Base-by-base conservation (phyloP, 352 stramenopile species). In the Pythium guiyangense region DNA sequence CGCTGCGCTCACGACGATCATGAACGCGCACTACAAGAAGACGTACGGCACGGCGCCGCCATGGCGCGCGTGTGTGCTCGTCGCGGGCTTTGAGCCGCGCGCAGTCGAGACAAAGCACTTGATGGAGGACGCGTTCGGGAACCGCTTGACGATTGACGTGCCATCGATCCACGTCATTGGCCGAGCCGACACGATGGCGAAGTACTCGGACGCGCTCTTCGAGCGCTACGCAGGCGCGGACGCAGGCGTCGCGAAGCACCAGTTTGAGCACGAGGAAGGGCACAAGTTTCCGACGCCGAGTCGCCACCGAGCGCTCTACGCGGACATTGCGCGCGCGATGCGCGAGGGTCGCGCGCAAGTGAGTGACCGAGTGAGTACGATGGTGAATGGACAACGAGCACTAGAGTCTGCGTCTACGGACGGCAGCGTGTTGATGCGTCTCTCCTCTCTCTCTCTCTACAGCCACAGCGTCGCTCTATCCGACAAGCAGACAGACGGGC, bases 201-300 rank as follows among this genome's bases (percentile, higher is more conserved):
- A 58, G n/a, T 64, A 82, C 26, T 77, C 69, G n/a, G 60, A 87
- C 45, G 74, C 74, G 39, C 63, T 92, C 40, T 66, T 77, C 35
- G 63, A 72, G 11, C 69, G 64, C 45, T 91, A 80, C 54, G 62
- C 73, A 6, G 49, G 35, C 26, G 64, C 61, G n/a, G 49, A 54
- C 0, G 62, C 64, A 12, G 67, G 71, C 42, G 11, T 75, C 29
- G 64, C 62, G 26, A 63, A 64, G 20, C 51, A 70, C 56, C 68
- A 69, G 50, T 84, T 90, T 39, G 75, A 77, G 26, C 82, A 92
- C 52, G 72, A 89, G n/a, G 79, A 88, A 65, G 82, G 82, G 20
- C 82, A 90, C 72, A 85, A 86, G 56, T 92, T 90, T 60, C 82
- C 82, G 22, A 74, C 79, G 11, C 67, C 71, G 0, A 39, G 66